Evolutionary conservation across 1,284 basidiomycete species (phyloP), one percentile per base, ranked within the genome.

Genomic region (Moesziomyces sp.): DNA sequence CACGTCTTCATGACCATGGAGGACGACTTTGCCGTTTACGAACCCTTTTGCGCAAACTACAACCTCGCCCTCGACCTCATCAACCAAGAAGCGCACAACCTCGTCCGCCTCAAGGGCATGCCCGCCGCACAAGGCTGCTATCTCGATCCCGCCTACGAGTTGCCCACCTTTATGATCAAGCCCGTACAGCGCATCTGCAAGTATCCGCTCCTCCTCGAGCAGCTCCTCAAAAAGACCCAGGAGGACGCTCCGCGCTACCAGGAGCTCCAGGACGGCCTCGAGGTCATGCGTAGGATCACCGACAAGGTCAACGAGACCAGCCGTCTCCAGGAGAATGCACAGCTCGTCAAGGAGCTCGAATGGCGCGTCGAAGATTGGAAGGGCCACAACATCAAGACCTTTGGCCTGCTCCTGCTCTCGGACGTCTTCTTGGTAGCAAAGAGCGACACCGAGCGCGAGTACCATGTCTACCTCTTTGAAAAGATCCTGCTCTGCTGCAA

Each of bases 401-500:
- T 99, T 78, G 97, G 97, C 65, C 89, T 92, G 69, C 90, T 99
- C 48, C 88, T 96, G 40, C 89, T 98, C 23, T 94, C 97, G 83
- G 96, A 98, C 84, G 89, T 94, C 64, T 99, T 99, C 85, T 90
- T 91, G 70, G 97, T 99, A 56, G 94, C 93, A 77, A 99, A 99
- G 86, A 93, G 91, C 67, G 94, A 97, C 69, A 93, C 94, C 77
- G 94, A 98, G 84, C 89, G 96, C 75, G 97, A 99, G 84, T 99
- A 99, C 82, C 94, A 97, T 81, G 95, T 99, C 60, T 99, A 98
- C 87, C 87, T 99, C 38, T 99, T 99, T 77, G 94, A 99, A 86
- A 94, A 94, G 86, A 99, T 99, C 85, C 93, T 99, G 78, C 88
- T 99, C 16, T 99, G 97, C 86, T 99, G 97, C 88, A 99, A 99